Percentiles rank a stretch among this genome's conserved stretches.
Evolutionary conservation across 2,329 filamentous ascomycete species (phyloP).

Genomic region (Ophiocordyceps robertsii): DNA sequence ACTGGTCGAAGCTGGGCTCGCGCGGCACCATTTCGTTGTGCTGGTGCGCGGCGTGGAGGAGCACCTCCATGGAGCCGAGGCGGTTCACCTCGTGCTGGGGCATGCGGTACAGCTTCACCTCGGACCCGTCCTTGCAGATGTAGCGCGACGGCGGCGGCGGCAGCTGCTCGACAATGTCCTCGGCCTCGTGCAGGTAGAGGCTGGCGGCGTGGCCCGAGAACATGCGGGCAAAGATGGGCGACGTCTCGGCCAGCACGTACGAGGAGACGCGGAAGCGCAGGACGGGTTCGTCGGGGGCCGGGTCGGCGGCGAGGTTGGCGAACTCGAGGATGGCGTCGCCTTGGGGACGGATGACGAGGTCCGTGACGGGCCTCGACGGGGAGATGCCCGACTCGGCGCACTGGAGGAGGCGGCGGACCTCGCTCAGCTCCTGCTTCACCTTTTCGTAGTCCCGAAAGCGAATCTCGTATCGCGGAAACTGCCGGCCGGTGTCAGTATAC

Average conservation of each 20-base stretch:
- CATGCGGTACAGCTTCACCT: conserved; percentile 36
- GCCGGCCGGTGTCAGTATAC: not conserved
- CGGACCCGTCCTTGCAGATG: conserved; percentile 27
- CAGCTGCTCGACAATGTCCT: conserved; percentile 20
- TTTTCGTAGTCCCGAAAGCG: conserved; percentile 33
- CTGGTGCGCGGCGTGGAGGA: conserved; percentile 38
- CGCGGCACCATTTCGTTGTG: conserved; percentile 31
- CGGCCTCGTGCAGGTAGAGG: conserved; percentile 20
- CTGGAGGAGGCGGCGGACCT: conserved; percentile 25
- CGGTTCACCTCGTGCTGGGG: conserved; percentile 33
- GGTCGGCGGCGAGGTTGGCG: conserved; percentile 24
- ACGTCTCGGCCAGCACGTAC: conserved; percentile 34
- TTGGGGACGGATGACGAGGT: conserved; percentile 27
- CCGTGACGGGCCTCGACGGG: conserved; percentile 23
- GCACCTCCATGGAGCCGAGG: conserved; percentile 25
- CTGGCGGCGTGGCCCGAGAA: conserved; percentile 21
- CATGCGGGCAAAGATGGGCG: conserved; percentile 36
- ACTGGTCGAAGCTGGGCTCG: conserved; percentile 31
- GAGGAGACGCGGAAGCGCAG: conserved; percentile 38
- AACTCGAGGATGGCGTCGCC: conserved; percentile 41
- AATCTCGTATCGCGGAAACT: conserved; percentile 31
- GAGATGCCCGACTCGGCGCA: conserved; percentile 26
- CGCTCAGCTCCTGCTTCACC: conserved; percentile 26
- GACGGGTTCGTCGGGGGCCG: conserved; percentile 19
- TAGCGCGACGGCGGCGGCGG: conserved; percentile 22